Base-by-base conservation (phyloP, 768 basidiomycete genomes). In the Leucocoprinus leucothites region DNA sequence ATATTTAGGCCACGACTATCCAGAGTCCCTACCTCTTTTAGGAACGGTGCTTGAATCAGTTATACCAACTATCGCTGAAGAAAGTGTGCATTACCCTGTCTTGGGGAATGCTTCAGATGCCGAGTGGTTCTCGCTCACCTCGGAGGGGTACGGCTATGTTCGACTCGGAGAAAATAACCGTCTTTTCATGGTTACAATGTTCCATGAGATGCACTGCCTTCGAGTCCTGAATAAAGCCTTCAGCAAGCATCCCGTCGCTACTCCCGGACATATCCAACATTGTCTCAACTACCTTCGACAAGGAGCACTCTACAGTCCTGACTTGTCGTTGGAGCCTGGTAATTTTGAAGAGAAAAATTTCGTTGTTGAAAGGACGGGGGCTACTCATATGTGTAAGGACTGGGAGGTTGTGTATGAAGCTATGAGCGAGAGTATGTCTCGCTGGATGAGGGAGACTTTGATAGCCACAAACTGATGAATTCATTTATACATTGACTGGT, bases 211-310 rank as follows among this genome's bases (percentile, higher is more conserved):
- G 11, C 74, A 74, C 49, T 75, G 74, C 55, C 53, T 75, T 3
- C 65, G 67, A 38, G 57, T 62, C 14, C 50, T 74, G 24, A 64
- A 65, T 40, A 47, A 58, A 19, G 61, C 59, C 6, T 62, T 61
- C 41, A 57, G 57, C 25, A 41, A 46, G 13, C 40, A 44, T 26
- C 11, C 51, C 22, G 40, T 48, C 26, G 26, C 43, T 6, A 48
- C 41, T 6, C 25, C 49, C 22, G 60, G 54, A 3, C 69, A 70
- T 53, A 47, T 64, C 22, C 57, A 65, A n/a, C 76, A 77, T 54
- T 78, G 76, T 54, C 42, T 74, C 44, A 71, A 72, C 43, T 77
- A 74, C 60, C 59, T 77, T 34, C 67, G 76, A 7, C 67, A 73
- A 58, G 65, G 64, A 64, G 56, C 66, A 0, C 62, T 77, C 21